A percentile compares a stretch with the other conserved stretches of the same genome.
Evolutionary conservation across 2,329 filamentous ascomycete genomes (phyloP).

Genomic region (Botrytis deweyae): DNA sequence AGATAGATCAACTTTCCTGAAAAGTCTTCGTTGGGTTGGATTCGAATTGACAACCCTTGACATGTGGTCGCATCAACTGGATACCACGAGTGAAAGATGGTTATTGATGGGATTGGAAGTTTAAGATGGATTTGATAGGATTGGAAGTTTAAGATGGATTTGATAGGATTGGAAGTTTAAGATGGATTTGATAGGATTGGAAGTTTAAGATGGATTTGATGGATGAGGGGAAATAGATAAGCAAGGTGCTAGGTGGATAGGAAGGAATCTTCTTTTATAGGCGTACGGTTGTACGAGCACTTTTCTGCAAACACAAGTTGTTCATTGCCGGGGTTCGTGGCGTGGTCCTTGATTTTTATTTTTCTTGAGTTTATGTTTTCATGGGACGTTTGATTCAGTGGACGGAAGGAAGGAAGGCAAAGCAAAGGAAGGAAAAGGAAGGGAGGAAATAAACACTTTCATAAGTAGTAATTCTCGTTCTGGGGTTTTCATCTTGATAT

Average conservation of each 20-base stretch:
- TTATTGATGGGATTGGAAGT: conserved; percentile 87
- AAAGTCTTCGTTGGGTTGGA: conserved; percentile 89
- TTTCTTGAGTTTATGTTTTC: neutral
- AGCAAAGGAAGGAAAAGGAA: neutral
- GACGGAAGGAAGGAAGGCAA: neutral
- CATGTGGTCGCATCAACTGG: conserved; percentile 64
- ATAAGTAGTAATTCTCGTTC: neutral
- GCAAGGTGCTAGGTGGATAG: conserved; percentile 12
- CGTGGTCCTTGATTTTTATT: neutral
- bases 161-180: conserved; percentile 74
- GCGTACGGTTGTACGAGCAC: conserved; percentile 8
- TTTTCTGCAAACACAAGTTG: conserved; percentile 10
- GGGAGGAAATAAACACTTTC: neutral
- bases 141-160: conserved; percentile 69
- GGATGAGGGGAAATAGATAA: neutral
- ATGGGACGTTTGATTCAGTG: neutral
- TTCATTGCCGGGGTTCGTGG: conserved; percentile 18
- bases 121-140: conserved; percentile 50
- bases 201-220: conserved; percentile 55
- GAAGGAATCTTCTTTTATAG: neutral
- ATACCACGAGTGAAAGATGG: conserved; percentile 75
- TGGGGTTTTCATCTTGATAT: neutral
- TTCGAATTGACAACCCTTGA: conserved; percentile 82
- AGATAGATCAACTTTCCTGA: conserved; percentile 67
- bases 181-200: conserved; percentile 59